Conservation (phyloP, 78 protist genomes). For the Chrysochromulina tobinii region DNA sequence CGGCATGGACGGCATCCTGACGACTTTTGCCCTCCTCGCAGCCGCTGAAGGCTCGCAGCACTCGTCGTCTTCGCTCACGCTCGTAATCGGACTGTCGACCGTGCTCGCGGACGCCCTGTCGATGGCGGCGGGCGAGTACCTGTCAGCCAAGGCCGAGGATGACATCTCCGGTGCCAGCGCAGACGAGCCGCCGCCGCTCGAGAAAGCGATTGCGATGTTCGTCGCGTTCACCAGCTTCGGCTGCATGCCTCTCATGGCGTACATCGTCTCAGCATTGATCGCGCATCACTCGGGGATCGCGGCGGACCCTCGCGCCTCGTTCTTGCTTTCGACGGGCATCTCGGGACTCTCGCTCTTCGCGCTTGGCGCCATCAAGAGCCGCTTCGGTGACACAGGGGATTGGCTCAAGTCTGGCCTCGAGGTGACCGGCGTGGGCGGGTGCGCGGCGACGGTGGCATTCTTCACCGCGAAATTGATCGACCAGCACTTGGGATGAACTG, state of each 20-base stretch:
- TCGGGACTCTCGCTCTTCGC: neutral
- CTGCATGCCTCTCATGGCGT: neutral
- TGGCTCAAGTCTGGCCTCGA: neutral
- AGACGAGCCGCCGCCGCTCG: slow-evolving; percentile 7
- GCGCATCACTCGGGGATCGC: neutral
- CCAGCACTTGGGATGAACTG: no score
- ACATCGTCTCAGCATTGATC: neutral
- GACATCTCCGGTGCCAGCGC: neutral
- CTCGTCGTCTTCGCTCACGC: neutral
- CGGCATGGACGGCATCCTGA: slow-evolving; percentile 24
- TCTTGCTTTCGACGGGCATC: neutral
- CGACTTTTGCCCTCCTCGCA: slow-evolving; percentile 12
- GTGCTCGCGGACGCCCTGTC: slow-evolving; percentile 15
- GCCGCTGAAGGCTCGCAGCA: neutral
- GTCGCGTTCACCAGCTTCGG: neutral
- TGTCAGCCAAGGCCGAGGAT: neutral
- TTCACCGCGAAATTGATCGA: neutral
- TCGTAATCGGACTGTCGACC: slow-evolving; percentile 12
- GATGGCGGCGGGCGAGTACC: slow-evolving; percentile 36
- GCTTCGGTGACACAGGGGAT: neutral
- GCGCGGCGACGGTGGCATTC: neutral
- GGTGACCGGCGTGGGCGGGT: neutral
- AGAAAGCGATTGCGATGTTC: slow-evolving; percentile 13
- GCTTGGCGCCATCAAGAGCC: neutral
- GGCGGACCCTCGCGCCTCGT: neutral